Evolutionary conservation across 139 green algal genomes (phyloP), one percentile per base, ranked within the genome.

Genomic region (Trebouxia sp.): DNA sequence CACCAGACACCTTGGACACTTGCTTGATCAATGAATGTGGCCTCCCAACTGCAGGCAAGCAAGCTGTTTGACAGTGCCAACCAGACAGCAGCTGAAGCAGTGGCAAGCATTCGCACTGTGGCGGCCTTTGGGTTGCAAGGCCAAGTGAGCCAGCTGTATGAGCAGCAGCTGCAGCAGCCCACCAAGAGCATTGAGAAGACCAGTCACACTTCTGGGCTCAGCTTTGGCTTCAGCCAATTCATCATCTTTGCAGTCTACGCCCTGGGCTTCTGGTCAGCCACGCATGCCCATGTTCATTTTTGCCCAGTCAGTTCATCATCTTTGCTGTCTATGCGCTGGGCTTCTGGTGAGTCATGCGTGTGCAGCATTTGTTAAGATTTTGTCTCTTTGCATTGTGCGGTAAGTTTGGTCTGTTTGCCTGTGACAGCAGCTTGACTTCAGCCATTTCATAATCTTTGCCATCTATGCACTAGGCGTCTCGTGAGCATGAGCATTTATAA

Each of bases 161-260:
- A 56, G 41, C 67, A 55, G 67, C 67, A 76, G 67, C 67, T 76
- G 24, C n/a, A 55, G 30, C 30, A 51, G 42, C 87, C 87, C 10
- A 90, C 87, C 4, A 66, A 74, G 50, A 55, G 75, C 39, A 80
- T 86, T 1, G 47, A 76, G 35, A 65, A 48, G 41, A 81, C 76
- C 26, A 81, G 76, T 15, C 58, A 83, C 28, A 55, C 79, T 1
- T 81, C 79, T n/a, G 90, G 89, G 41, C 14, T 89, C 15, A 87
- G 84, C 45, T 88, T 94, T 67, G 90, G 81, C 45, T 86, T 91
- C 35, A 84, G 66, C 38, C 80, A 83, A 74, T 81, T 84, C 69
- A 82, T 89, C 24, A 92, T 90, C 55, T 96, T 94, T 82, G 89
- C 81, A 38, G 89, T 90, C n/a, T 91, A 94, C 78, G 88, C 92